phyloP scores from a whole-genome alignment of 139 green algal species.

The Picochlorum sp. region DNA sequence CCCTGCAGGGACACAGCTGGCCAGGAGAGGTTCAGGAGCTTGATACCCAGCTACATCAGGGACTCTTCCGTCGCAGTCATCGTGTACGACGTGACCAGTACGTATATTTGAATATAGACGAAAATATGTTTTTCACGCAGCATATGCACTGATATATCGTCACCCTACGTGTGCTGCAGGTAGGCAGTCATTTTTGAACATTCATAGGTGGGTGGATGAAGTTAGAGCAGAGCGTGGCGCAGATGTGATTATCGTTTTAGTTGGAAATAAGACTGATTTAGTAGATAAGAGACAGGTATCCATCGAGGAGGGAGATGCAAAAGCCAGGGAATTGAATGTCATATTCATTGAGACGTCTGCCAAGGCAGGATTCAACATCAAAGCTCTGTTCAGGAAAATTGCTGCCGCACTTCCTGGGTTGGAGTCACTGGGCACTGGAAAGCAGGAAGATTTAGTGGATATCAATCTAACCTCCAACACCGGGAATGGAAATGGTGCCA shows the following conservation, averaged over 20 bases:
- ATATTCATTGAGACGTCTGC: constrained; percentile 99
- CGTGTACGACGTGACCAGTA: constrained; percentile 96
- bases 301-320: constrained; percentile 89
- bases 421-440: constrained; percentile 61
- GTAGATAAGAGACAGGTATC: constrained; percentile 96
- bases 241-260: constrained; percentile 97
- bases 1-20: constrained; percentile 88
- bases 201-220: constrained; percentile 92
- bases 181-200: constrained; percentile 93
- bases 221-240: constrained; percentile 89
- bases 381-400: constrained; percentile 97
- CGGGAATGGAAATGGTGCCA: constrained; percentile 16
- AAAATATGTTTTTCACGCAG: not conserved
- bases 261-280: constrained; percentile 99
- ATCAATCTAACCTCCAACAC: constrained; percentile 70
- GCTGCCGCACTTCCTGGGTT: constrained; percentile 91
- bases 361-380: constrained; percentile 99
- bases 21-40: constrained; percentile 91
- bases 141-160: not conserved
- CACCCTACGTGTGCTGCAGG: constrained; percentile 38
- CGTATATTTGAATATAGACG: constrained; percentile 23
- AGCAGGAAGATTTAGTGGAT: constrained; percentile 80
- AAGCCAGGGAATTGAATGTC: constrained; percentile 79
- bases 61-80: constrained; percentile 96
- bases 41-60: constrained; percentile 98